phyloP scores from a whole-genome alignment of 1,139 yeast genomes.

The Pneumocystis carinii region DNA sequence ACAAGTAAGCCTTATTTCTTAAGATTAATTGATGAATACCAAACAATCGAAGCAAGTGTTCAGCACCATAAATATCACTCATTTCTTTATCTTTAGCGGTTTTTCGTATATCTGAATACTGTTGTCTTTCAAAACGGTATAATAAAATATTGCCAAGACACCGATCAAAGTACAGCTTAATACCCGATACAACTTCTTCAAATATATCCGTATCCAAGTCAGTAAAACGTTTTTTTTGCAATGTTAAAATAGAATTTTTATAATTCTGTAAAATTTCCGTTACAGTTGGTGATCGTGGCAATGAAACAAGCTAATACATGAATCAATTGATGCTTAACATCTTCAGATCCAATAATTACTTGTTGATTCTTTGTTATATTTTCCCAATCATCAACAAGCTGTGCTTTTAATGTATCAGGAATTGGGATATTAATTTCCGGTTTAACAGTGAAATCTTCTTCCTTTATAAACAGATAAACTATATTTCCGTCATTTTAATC shows the following conservation, averaged over 20 bases:
- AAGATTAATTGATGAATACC: neutral
- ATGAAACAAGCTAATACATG: slow-evolving; percentile 11
- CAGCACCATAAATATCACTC: slow-evolving; percentile 49
- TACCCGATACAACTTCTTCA: slow-evolving; percentile 54
- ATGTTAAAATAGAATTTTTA: slow-evolving; percentile 2
- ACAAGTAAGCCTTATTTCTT: neutral
- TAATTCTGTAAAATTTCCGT: slow-evolving; percentile 17
- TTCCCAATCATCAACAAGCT: slow-evolving; percentile 89
- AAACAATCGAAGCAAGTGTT: slow-evolving; percentile 16
- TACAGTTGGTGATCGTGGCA: slow-evolving; percentile 18
- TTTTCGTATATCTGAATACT: slow-evolving; percentile 44
- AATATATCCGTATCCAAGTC: slow-evolving; percentile 41
- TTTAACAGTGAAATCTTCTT: slow-evolving; percentile 28
- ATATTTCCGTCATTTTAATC: neutral
- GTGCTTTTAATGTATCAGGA: slow-evolving; percentile 51
- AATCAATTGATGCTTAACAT: slow-evolving; percentile 31
- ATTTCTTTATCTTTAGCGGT: slow-evolving; percentile 26
- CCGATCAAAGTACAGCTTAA: slow-evolving; percentile 63
- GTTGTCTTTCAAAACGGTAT: slow-evolving; percentile 74
- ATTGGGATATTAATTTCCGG: slow-evolving; percentile 43
- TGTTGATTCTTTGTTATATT: slow-evolving; percentile 61
- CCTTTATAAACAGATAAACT: slow-evolving; percentile 13
- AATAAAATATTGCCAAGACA: slow-evolving; percentile 57
- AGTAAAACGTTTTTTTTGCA: slow-evolving; percentile 13
- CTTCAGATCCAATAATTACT: slow-evolving; percentile 45